Conservation (phyloP, 441 rosid genomes). For the Euphorbia celastroides region DNA sequence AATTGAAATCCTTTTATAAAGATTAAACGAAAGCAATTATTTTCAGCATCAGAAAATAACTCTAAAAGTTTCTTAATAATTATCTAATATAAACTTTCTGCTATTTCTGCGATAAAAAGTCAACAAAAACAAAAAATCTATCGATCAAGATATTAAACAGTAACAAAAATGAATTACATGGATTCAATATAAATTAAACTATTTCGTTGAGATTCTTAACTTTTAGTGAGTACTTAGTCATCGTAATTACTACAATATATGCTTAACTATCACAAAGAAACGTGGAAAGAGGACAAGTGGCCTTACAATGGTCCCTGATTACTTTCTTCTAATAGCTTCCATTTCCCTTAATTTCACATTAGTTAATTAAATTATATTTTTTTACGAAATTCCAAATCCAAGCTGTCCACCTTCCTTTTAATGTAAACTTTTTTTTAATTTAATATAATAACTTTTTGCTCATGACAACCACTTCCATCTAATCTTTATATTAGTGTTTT, state of each 20-base stretch:
- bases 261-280: conserved; percentile 22
- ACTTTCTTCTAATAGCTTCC: neutral
- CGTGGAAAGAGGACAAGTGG: conserved; percentile 30
- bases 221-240: neutral
- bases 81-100: neutral
- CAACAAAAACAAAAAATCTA: no score
- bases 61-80: no score
- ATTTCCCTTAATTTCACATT: conserved; percentile 8
- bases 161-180: no score
- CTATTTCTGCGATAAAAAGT: no score
- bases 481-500: no score
- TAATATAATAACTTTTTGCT: conserved; percentile 32
- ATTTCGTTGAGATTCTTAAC: conserved; percentile 33
- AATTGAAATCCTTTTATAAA: no score
- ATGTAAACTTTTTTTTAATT: neutral
- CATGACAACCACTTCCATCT: conserved; percentile 29
- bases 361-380: neutral
- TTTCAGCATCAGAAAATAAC: no score
- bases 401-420: conserved; percentile 21
- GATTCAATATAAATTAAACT: conserved; percentile 12
- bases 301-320: neutral
- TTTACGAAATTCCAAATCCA: conserved; percentile 24
- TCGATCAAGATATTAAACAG: no score
- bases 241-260: conserved; percentile 1
- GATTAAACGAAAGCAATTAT: no score